phyloP scores from a whole-genome alignment of 768 basidiomycete genomes.

The Serendipita sp. region DNA sequence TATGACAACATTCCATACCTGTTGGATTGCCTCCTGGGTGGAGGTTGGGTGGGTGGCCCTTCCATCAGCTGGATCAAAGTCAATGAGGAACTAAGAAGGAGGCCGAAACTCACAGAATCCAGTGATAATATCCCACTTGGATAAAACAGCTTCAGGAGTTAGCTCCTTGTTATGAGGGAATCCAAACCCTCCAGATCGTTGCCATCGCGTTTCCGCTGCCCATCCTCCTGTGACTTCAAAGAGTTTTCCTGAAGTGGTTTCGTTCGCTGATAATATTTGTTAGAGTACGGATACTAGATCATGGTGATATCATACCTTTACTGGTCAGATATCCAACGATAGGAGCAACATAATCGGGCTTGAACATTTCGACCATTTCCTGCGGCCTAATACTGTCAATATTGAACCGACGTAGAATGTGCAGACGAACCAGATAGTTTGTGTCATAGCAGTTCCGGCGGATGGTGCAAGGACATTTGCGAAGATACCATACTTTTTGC shows the following conservation, averaged over 20 bases:
- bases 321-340: conserved; percentile 81
- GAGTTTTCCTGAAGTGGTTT: conserved; percentile 49
- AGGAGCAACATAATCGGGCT: conserved; percentile 88
- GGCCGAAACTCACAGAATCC: conserved; percentile 45
- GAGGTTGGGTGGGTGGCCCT: conserved; percentile 68
- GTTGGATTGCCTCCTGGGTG: conserved; percentile 58
- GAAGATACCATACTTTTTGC: conserved; percentile 76
- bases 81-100: background rate
- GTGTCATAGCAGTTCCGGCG: conserved; percentile 85
- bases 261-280: conserved; percentile 33
- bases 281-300: background rate
- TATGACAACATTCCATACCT: conserved; percentile 25
- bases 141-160: conserved; percentile 62
- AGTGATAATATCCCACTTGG: conserved; percentile 72
- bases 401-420: background rate
- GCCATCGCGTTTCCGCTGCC: conserved; percentile 87
- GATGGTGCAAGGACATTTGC: conserved; percentile 78
- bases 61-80: conserved; percentile 40
- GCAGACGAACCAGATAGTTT: conserved; percentile 47
- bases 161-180: conserved; percentile 66
- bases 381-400: conserved; percentile 34
- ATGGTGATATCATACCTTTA: conserved; percentile 27
- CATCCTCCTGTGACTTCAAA: conserved; percentile 87
- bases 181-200: conserved; percentile 69
- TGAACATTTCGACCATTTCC: conserved; percentile 80